Percentiles rank a stretch among this genome's conserved stretches.
These are phyloP conservation scores for Chlorokybus atmophyticus DNA, from an alignment of 139 green algal genomes.

Conservation along the genomic window DNA sequence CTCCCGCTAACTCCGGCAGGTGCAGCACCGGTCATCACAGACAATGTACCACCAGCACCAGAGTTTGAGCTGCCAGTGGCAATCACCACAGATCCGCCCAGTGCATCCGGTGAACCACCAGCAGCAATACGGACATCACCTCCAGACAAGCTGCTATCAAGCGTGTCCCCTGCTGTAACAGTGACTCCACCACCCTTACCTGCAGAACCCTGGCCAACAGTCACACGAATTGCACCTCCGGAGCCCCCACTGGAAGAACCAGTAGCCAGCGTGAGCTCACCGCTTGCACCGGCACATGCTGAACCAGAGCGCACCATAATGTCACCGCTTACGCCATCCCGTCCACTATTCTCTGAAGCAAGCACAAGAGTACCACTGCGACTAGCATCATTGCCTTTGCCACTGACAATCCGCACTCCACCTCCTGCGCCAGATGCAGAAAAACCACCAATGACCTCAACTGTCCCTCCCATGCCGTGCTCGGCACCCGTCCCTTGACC, in stretches of 20 bases:
- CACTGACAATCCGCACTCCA: constrained; percentile 7
- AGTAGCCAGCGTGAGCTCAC: background rate
- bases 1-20: no score
- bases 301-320: constrained; percentile 1
- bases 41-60: no score
- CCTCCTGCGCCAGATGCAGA: background rate
- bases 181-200: constrained; percentile 10
- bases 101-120: background rate
- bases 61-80: no score
- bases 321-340: constrained; percentile 3
- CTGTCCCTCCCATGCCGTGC: background rate
- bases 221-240: constrained; percentile 9
- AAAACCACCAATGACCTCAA: background rate
- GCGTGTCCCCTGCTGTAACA: constrained; percentile 9
- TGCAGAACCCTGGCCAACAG: constrained; percentile 1
- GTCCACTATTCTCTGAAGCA: background rate
- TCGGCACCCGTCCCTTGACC: background rate
- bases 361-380: constrained; percentile 5
- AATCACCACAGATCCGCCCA: background rate
- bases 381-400: constrained; percentile 5
- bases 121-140: constrained; percentile 8
- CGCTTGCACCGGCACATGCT: background rate
- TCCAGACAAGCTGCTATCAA: background rate
- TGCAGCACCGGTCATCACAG: no score
- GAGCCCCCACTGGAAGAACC: background rate